Evolutionary conservation across 2,329 filamentous ascomycete genomes (phyloP), one percentile per base, ranked within the genome.

Genomic region (Rutstroemia sp.): DNA sequence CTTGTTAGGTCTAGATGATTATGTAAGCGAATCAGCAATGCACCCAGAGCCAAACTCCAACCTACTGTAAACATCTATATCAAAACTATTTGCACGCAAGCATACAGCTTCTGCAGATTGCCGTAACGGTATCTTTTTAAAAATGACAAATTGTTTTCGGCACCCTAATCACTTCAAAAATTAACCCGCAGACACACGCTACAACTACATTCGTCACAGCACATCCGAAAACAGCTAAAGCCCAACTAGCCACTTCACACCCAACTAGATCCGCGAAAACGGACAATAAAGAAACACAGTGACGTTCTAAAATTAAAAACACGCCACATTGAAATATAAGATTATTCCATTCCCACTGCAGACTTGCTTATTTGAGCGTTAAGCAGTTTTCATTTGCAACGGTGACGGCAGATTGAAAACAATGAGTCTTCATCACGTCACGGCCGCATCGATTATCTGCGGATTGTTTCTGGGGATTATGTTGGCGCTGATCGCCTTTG

Each of bases 401-500:
- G 27, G 27, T 30, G 27, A 30, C 10, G 27, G 27, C 10, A 30
- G 27, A 30, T 8, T 39, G n/a, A 54, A 41, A 12, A 54, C 48
- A 42, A 17, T 54, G 5, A 48, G n/a, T 41, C 34, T 54, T 14
- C 51, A 54, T 39, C 51, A 54, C 48, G 16, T 48, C 16, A 25
- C 37, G 30, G 34, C 34, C 37, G 51, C 51, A n/a, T 39, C 44
- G 19, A 45, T 54, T 30, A 44, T 54, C 8, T 54, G 51, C 39
- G 51, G 51, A 12, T 49, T 54, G 2, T 54, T 54, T 17, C 17
- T 54, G 14, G 51, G 51, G 12, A 23, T 48, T 41, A 48, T 54
- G 8, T 8, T 54, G 44, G 51, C 51, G 10, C 7, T 54, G 1
- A 48, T 54, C 19, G 21, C 14, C 5, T 54, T 54, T 23, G 21